These are phyloP conservation scores for Aurantiochytrium sp. DNA, from an alignment of 108 stramenopile genomes.

Conservation along the genomic window DNA sequence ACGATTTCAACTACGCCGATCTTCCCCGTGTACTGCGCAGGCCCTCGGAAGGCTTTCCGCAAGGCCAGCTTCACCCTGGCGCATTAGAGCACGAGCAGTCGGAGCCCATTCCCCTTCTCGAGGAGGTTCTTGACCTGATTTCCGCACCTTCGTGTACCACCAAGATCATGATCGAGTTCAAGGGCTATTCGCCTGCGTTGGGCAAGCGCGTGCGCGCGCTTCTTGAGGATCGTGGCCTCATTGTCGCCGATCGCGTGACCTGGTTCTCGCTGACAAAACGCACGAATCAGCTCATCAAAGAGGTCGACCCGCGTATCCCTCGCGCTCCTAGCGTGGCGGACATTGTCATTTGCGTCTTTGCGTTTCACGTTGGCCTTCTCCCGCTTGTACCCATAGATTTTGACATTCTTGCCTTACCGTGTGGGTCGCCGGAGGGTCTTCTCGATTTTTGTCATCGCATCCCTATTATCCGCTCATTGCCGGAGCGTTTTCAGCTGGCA, in stretches of 20 bases:
- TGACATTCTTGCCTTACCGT: slow-evolving; percentile 18
- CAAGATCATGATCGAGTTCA: slow-evolving; percentile 26
- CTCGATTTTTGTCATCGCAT: not conserved
- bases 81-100: not conserved
- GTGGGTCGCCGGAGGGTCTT: not conserved
- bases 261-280: not conserved
- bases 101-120: not conserved
- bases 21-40: not conserved
- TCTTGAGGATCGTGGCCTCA: not conserved
- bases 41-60: not conserved
- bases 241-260: not conserved
- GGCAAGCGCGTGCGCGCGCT: not conserved
- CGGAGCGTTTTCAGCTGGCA: not conserved
- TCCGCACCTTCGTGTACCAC: not conserved
- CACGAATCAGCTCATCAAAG: not conserved
- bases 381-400: slow-evolving; percentile 22
- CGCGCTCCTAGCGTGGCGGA: not conserved
- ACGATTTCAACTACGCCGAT: not conserved
- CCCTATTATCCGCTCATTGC: not conserved
- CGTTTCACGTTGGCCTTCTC: slow-evolving; percentile 22
- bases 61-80: not conserved
- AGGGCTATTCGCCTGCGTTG: slow-evolving; percentile 1
- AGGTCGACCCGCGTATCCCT: not conserved
- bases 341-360: not conserved
- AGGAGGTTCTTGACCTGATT: not conserved